Evolutionary conservation across 441 rosid species (phyloP), one percentile per base, ranked within the genome.

Genomic region (Populus hybrid): DNA sequence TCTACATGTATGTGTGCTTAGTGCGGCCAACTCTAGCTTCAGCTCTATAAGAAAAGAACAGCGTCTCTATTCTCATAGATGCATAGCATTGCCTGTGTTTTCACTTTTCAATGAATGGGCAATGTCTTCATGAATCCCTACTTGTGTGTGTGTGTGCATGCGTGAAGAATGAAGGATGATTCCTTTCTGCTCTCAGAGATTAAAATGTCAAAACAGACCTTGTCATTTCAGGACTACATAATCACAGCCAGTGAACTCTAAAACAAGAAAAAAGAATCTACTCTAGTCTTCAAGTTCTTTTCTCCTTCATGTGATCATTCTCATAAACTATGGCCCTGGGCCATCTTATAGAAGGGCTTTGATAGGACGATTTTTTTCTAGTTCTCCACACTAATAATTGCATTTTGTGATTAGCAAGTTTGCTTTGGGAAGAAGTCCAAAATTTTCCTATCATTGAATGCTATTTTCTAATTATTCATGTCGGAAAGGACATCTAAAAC

Each of bases 311-410:
- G 33, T 65, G 36, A 38, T 6, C 24, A 59, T 29, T 29, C 38
- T 73, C 28, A 14, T 21, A n/a, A 67, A 31, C 18, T 38, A 72
- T n/a, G 68, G 71, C 78, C 6, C 11, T 20, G 35, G 65, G 9
- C 59, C 23, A 69, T 64, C 29, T 35, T 45, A 67, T n/a, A 70
- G 72, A 74, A 29, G 70, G 68, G 63, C 61, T 42, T 42, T 66
- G 4, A 29, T 35, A 23, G 53, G n/a, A 29, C 1, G 56, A 14
- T 69, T 26, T 61, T 45, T 64, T 33, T 53, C 14, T 69, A 33
- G 56, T 53, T 64, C 64, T 26, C 26, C 18, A 69, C 12, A 16
- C 59, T 5, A 20, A 68, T 29, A 29, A 71, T 28, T 59, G 72
- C 66, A 68, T 6, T 4, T 29, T 59, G 20, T 59, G 21, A 38